Base-by-base conservation (phyloP, 139 green algal genomes). In the Yamagishiella unicocca region DNA sequence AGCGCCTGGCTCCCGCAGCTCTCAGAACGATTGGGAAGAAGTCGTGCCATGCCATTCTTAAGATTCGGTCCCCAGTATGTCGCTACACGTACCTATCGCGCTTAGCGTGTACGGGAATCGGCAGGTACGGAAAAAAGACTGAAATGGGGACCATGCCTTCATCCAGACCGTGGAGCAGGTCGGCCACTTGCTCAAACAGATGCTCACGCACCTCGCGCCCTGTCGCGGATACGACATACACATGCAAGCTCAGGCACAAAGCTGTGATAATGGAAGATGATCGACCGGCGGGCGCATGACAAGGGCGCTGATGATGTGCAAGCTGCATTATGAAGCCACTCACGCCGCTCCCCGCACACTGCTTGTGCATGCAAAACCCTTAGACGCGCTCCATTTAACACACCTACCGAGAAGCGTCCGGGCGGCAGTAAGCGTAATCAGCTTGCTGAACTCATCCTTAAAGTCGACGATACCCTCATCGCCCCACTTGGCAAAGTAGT, bases 81-180 rank as follows among this genome's bases (percentile, higher is more conserved):
- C 12, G 50, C 50, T 25, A 12, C 2, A 46, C 72, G 17, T 66
- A 93, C 90, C 90, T 91, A 94, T 99, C 98, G 42, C 98, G 93
- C 84, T 93, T 93, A 42, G 90, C 82, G 94, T 99, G 98, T 29
- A 91, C 93, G 2, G 93, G 62, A 82, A 98, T 99, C 55, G 98
- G 98, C 46, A 98, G 90, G 90, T 99, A 99, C 31, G 98, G 98
- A 88, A 97, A 96, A 76, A 99, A 90, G 33, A 99, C 96, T 21
- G 95, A 98, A 81, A 99, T 93, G 54, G 98, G 98, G 46, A 96
- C 92, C 98, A 99, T 99, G 87, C 98, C 98, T 84, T 95, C 94
- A 84, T 99, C 98, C 50, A 99, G 92, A 83, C 98, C 96, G 86
- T 99, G 97, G 83, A 98, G 96, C 76, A 99, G 92, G 46, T 94